A percentile compares a stretch with the other conserved stretches of the same genome.
These are phyloP conservation scores for Rosellinia necatrix DNA, from an alignment of 2,329 filamentous ascomycete species.

Conservation along the genomic window DNA sequence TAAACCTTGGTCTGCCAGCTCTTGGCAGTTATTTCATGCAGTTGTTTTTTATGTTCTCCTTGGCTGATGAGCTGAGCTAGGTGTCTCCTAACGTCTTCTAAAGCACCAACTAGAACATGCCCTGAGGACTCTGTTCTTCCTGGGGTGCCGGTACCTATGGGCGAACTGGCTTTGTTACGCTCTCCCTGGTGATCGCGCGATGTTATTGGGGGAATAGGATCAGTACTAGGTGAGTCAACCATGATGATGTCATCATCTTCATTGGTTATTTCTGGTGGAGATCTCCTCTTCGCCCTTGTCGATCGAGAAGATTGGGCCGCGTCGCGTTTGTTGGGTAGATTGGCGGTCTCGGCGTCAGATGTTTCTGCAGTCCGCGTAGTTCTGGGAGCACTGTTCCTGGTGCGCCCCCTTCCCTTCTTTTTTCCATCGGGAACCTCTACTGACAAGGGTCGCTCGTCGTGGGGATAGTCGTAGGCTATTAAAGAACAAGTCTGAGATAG, in stretches of 20 bases:
- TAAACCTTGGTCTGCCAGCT: constrained; percentile 41
- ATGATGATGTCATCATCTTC: constrained; percentile 35
- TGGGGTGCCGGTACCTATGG: background rate
- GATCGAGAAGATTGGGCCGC: constrained; percentile 29
- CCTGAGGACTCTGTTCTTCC: constrained; percentile 13
- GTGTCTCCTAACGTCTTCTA: constrained; percentile 35
- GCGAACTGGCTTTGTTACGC: background rate
- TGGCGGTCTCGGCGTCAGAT: constrained; percentile 8
- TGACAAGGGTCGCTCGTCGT: constrained; percentile 32
- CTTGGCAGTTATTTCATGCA: constrained; percentile 34
- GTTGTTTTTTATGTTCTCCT: constrained; percentile 39
- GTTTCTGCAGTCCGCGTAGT: constrained; percentile 23
- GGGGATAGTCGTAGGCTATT: constrained; percentile 28
- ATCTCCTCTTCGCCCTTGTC: constrained; percentile 32
- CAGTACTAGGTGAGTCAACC: constrained; percentile 29
- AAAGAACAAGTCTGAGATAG: constrained; percentile 11
- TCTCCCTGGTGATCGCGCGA: constrained; percentile 1
- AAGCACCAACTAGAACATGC: constrained; percentile 28
- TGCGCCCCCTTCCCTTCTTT: constrained; percentile 26
- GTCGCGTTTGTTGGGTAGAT: constrained; percentile 21
- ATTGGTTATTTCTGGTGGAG: constrained; percentile 14
- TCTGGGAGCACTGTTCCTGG: constrained; percentile 23
- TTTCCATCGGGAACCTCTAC: constrained; percentile 26
- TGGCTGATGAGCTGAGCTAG: constrained; percentile 35
- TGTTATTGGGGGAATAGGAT: background rate